Base-by-base conservation (phyloP, 768 basidiomycete species). In the Ramaria sp. region DNA sequence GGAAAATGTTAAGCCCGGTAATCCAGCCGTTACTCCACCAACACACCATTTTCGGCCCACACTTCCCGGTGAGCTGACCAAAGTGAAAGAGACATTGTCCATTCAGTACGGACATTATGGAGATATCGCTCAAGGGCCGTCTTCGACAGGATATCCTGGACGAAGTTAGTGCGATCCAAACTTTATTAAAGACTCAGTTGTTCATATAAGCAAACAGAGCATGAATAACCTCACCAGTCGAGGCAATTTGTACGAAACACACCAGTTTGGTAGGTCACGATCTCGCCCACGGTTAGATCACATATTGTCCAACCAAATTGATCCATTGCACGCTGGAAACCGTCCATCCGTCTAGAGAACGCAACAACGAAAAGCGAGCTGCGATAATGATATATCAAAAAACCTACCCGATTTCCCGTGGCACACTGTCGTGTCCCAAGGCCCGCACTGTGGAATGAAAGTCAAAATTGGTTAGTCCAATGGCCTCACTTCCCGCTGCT, bases 11-110 rank as follows among this genome's bases (percentile, higher is more conserved):
- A 45, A 45, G 24, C 37, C 24, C 3, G 39, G 22, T 20, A n/a
- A n/a, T 2, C 41, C 27, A 87, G n/a, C 98, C 98, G 61, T 94
- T 95, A 59, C 84, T 83, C 15, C 88, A 91, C 38, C 97, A 68
- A 0, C 67, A 94, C 92, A 13, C 93, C 93, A 64, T 92, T 95
- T 73, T 94, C 95, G 1, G 96, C 96, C 94, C 94, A 99, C 4
- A 98, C 73, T 66, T 94, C 89, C 20, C 94, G 83, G 69, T 98
- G 95, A 47, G 88, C 75, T 0, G 80, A 75, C 91, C 93, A 97
- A 10, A 98, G 73, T 7, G 78, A 70, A 57, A 73, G 75, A 10
- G 82, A 81, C 53, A 79, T 76, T 30, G 82, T 65, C 87, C 89
- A 93, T 65, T 86, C 86, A 1, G 83, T 80, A 41, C 83, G 83